A percentile compares a stretch with the other conserved stretches of the same genome.
phyloP scores from a whole-genome alignment of 805 yeast species.

The Diddensiella transvaalensis region DNA sequence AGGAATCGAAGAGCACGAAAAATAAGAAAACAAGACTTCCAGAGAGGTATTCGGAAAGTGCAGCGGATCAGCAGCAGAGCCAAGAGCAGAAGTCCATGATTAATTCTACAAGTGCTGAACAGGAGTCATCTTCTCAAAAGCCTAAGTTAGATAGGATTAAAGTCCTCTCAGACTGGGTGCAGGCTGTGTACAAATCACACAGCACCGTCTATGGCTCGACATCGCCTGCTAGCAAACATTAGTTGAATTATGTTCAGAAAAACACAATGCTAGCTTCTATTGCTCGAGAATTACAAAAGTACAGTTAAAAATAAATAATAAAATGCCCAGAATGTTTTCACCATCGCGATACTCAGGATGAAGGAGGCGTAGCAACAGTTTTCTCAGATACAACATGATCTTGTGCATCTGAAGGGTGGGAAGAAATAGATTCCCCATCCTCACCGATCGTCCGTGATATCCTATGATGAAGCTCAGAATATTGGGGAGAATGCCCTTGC shows the following conservation, averaged over 20 bases:
- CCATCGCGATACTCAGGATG: too few relatives aligned
- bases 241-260: too few relatives aligned
- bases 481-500: constrained; percentile 4
- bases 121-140: background rate
- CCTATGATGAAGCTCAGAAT: constrained; percentile 3
- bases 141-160: background rate
- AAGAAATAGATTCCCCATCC: background rate
- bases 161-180: constrained; percentile 2
- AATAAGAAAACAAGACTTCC: constrained; percentile 7
- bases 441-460: background rate
- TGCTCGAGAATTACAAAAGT: too few relatives aligned
- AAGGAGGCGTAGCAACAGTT: background rate
- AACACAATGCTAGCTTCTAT: too few relatives aligned
- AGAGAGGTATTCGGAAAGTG: constrained; percentile 12
- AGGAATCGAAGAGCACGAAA: background rate
- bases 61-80: constrained; percentile 7
- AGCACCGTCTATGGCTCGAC: background rate
- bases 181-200: constrained; percentile 1
- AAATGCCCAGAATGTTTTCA: too few relatives aligned
- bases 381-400: background rate
- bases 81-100: constrained; percentile 17
- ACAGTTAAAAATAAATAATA: too few relatives aligned
- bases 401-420: too few relatives aligned
- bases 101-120: constrained; percentile 2
- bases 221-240: too few relatives aligned